Evolutionary conservation across 1,284 basidiomycete species (phyloP), one percentile per base, ranked within the genome.

Genomic region (Cryptococcus jaspeensis): DNA sequence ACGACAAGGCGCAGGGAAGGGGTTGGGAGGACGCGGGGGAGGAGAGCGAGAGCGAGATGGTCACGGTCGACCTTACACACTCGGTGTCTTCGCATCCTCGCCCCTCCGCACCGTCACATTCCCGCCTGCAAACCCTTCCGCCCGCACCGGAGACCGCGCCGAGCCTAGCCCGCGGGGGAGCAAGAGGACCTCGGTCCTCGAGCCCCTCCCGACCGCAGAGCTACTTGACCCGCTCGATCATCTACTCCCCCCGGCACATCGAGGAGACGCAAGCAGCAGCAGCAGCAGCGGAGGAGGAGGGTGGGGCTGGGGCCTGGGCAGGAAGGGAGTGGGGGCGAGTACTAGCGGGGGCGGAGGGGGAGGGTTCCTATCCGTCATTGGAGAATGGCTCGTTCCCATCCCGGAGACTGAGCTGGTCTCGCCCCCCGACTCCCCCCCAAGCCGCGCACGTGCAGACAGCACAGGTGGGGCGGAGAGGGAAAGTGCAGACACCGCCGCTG

Each of bases 151-250:
- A 40, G 32, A 41, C 18, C 13, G 22, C 20, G 13, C 18, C 42
- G 41, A 32, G n/a, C 25, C 32, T 23, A 48, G 46, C 25, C 18
- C 36, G 25, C 46, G 46, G 28, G 4, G 13, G 42, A 35, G 53
- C 51, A 47, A 58, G 38, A 57, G 59, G 50, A 50, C 58, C 54
- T 63, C 61, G 44, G 47, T 55, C 42, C 61, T 63, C 45, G 61
- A 63, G 39, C 58, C 61, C 52, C 52, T 63, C 43, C 61, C 61
- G 12, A 60, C 58, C 40, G 52, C 61, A 50, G 55, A 59, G 43
- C 38, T 63, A 53, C 47, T 60, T 50, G 61, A 63, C 50, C 61
- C 61, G 45, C 61, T 63, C 56, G 61, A 56, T 52, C 57, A 62
- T 47, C 52, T 63, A 53, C 40, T 56, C 53, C 44, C 48, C 55